Conservation (phyloP, 441 rosid genomes). For the Erodium texanum region DNA sequence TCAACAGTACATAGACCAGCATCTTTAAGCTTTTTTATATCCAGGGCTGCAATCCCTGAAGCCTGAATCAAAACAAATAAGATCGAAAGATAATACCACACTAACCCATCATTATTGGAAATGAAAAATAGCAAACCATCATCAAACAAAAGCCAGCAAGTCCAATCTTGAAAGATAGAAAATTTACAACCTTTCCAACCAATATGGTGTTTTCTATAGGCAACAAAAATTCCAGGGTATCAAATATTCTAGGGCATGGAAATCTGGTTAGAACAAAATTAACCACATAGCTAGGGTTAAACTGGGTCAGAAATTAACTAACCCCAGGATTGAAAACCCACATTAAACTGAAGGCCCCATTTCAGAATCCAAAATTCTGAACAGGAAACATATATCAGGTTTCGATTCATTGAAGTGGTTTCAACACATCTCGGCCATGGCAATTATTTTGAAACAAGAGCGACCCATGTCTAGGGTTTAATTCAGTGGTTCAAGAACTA, state of each 20-base stretch:
- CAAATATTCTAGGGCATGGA: background rate
- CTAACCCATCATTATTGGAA: background rate
- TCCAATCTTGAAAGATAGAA: background rate
- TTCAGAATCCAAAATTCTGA: background rate
- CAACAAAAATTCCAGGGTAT: too few species aligned
- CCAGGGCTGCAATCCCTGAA: constrained; percentile 76
- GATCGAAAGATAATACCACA: constrained; percentile 7
- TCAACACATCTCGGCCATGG: background rate
- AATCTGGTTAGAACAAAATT: background rate
- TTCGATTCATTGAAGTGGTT: background rate
- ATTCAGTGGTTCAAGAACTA: background rate
- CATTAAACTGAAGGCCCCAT: background rate
- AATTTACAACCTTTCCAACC: background rate
- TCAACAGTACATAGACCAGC: constrained; percentile 91
- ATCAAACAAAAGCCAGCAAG: constrained; percentile 1
- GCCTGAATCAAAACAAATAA: constrained; percentile 33
- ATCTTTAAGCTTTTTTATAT: constrained; percentile 83
- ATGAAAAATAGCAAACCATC: constrained; percentile 4
- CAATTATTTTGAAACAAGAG: background rate
- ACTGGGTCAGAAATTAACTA: background rate
- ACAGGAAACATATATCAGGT: background rate
- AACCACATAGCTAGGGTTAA: background rate
- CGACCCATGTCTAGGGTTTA: background rate
- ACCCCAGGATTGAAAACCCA: background rate
- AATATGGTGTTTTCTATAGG: background rate